These are phyloP conservation scores for Citrus glauca DNA, from an alignment of 345 rosid genomes.

Conservation along the genomic window DNA sequence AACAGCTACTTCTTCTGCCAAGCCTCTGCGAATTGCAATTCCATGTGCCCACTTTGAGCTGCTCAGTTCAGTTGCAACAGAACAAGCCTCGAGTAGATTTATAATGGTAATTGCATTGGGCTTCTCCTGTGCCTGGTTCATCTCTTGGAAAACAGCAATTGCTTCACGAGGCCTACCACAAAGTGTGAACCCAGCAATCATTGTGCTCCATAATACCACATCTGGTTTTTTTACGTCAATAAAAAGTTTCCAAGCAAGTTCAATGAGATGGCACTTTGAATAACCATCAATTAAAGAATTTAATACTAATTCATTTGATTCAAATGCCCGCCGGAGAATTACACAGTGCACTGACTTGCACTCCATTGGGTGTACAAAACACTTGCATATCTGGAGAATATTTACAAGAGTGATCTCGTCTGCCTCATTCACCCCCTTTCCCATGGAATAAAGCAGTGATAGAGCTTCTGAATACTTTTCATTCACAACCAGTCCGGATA, in stretches of 20 bases:
- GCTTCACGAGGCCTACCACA: constrained; percentile 58
- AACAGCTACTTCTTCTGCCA: constrained; percentile 46
- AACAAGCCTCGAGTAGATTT: constrained; percentile 62
- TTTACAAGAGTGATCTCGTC: constrained; percentile 59
- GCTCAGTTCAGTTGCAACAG: constrained; percentile 50
- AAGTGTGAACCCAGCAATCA: constrained; percentile 56
- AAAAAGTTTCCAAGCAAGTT: constrained; percentile 44
- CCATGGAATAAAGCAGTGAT: constrained; percentile 39
- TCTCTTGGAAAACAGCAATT: constrained; percentile 38
- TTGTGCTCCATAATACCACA: constrained; percentile 63
- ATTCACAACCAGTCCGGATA: constrained; percentile 50
- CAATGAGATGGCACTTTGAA: constrained; percentile 40
- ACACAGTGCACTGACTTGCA: constrained; percentile 60
- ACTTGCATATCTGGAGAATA: constrained; percentile 56
- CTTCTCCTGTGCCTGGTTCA: constrained; percentile 35
- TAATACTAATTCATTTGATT: constrained; percentile 34
- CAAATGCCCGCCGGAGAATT: constrained; percentile 37
- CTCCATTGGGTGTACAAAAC: constrained; percentile 30
- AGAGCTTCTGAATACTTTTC: constrained; percentile 46
- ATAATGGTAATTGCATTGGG: constrained; percentile 43
- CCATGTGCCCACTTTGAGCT: constrained; percentile 72
- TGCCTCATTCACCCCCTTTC: constrained; percentile 25
- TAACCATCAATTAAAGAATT: constrained; percentile 67
- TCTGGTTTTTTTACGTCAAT: constrained; percentile 32
- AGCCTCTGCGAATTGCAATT: constrained; percentile 50